Percentiles rank a stretch among this genome's conserved stretches.
Evolutionary conservation across 768 basidiomycete genomes (phyloP).

Genomic region (Ramaria rubella): DNA sequence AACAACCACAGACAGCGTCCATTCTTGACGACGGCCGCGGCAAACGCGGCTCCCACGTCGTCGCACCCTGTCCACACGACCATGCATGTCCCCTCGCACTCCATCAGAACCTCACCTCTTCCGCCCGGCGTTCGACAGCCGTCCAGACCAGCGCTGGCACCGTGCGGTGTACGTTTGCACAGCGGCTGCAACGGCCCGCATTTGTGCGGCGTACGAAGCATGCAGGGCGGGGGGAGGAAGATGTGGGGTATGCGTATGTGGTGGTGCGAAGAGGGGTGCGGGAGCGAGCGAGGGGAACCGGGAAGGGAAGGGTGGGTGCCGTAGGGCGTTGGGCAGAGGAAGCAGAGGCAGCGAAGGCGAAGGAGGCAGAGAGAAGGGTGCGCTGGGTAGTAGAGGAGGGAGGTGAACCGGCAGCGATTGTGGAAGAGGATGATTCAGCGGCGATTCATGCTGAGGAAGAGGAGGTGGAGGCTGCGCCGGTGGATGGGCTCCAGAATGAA

Average conservation of each 20-base stretch:
- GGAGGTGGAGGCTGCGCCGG: constrained; percentile 23
- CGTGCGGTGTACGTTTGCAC: constrained; percentile 67
- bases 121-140: constrained; percentile 36
- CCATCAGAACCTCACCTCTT: constrained; percentile 9
- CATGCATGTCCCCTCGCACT: constrained; percentile 61
- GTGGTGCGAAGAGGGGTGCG: constrained; percentile 76
- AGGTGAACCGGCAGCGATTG: neutral
- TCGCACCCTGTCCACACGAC: constrained; percentile 94
- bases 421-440: constrained; percentile 4
- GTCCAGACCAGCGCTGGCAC: constrained; percentile 38
- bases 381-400: constrained; percentile 14
- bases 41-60: constrained; percentile 64
- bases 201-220: constrained; percentile 89
- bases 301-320: constrained; percentile 15
- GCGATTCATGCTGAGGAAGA: constrained; percentile 1
- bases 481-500: constrained; percentile 16
- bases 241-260: constrained; percentile 84
- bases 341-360: neutral
- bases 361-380: neutral
- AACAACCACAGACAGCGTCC: too few relatives aligned
- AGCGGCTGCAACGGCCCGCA: constrained; percentile 77
- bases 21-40: neutral
- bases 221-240: constrained; percentile 76
- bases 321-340: constrained; percentile 15
- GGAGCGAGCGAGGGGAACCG: constrained; percentile 34